Base-by-base conservation (phyloP, 192 early-diverging fungal species). In the Coemansia sp. region DNA sequence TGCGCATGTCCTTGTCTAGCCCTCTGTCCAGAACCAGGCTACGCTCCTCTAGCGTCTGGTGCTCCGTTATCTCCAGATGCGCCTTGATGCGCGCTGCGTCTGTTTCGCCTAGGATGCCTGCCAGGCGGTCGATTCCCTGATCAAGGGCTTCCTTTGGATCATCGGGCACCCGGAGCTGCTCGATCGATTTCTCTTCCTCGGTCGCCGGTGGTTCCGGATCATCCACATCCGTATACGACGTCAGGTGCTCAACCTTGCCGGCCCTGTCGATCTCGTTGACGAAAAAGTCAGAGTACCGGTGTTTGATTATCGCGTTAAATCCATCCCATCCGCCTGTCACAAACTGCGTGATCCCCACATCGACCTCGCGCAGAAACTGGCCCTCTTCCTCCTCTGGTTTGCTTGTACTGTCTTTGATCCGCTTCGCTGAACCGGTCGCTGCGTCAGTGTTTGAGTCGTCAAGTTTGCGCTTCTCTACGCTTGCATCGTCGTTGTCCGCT, bases 261-360 rank as follows among this genome's bases (percentile, higher is more conserved):
- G 74, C 58, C 31, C 65, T 55, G 64, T 90, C 89, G 17, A 98
- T 89, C 84, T 98, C 96, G 75, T 94, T 88, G 25, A 98, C 96
- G 33, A 94, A 76, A 75, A 98, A 98, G 70, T 98, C 96, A 0
- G 85, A 75, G 50, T 83, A 89, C 63, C 95, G 91, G 66, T 68
- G 69, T 64, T 82, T 83, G 68, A 84, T 73, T 0, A 84, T 74
- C 14, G 68, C 78, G 10, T 68, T 52, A 36, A 76, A 84, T 11
- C 79, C 74, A 4, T 20, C 11, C 70, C 74, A 76, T 10, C 62
- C 72, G 0, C 57, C 47, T 0, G 66, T 70, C 14, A 82, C 55
- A 29, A 59, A 91, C 31, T 81, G 74, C 6, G 75, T 74, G 58
- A 93, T 91, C 27, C 91, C 91, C 1, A 89, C 89, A 59, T 89